Evolutionary conservation across 352 stramenopile genomes (phyloP).

Genomic region (Globisporangium canariense): DNA sequence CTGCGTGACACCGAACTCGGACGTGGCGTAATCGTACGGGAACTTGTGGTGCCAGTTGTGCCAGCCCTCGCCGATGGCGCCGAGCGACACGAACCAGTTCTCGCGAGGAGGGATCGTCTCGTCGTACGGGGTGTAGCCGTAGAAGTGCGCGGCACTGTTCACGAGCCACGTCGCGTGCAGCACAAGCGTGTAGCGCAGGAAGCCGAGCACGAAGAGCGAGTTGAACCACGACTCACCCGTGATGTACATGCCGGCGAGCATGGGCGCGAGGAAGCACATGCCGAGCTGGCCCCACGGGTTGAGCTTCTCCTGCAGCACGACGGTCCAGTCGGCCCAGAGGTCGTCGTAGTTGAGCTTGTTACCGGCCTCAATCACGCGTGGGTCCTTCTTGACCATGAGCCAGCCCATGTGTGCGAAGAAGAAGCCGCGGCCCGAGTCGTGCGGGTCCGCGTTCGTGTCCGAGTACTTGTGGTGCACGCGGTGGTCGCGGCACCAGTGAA

Average conservation of each 20-base stretch:
- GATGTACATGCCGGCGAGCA: conserved; percentile 79
- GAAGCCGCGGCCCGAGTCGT: conserved; percentile 97
- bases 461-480: conserved; percentile 99
- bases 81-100: conserved; percentile 96
- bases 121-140: conserved; percentile 97
- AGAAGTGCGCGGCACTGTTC: conserved; percentile 98
- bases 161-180: conserved; percentile 98
- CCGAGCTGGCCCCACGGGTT: conserved; percentile 98
- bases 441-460: conserved; percentile 92
- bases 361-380: conserved; percentile 84
- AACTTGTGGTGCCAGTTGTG: conserved; percentile 99
- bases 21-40: conserved; percentile 99
- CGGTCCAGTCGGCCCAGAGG: conserved; percentile 94
- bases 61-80: conserved; percentile 96
- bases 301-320: conserved; percentile 95
- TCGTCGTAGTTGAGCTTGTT: conserved; percentile 97
- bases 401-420: conserved; percentile 99
- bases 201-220: conserved; percentile 95
- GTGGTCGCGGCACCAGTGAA: conserved; percentile 98
- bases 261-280: conserved; percentile 97
- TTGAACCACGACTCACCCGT: conserved; percentile 94
- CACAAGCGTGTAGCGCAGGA: conserved; percentile 92
- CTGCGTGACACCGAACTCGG: conserved; percentile 92
- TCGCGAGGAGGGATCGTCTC: conserved; percentile 92
- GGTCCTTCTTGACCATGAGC: conserved; percentile 98